Base-by-base conservation (phyloP, 2,329 filamentous ascomycete species). In the Sporothrix euskadiensis region DNA sequence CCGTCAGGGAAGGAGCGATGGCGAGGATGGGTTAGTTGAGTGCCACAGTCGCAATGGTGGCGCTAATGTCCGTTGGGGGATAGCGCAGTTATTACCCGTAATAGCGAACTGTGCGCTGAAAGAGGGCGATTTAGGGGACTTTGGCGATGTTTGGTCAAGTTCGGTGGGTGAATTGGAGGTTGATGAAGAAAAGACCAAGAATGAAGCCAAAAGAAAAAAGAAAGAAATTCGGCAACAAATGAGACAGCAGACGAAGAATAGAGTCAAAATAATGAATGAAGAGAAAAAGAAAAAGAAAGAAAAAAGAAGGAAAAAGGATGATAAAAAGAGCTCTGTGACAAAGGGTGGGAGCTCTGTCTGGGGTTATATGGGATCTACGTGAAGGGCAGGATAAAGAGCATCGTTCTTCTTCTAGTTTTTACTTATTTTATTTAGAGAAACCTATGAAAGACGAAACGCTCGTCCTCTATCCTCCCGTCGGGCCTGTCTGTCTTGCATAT, bases 291-390 rank as follows among this genome's bases (percentile, higher is more conserved):
- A 39, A 30, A 32, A 7, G n/a, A 19, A 19, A 44, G 22, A 63
- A 65, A 41, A 7, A 10, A 39, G 47, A 39, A 16, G 26, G 41
- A 35, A 26, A 19, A 35, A 47, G 66, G 19, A 41, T 47, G 49
- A 41, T 35, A 32, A 49, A 68, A 61, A 19, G 39, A 19, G n/a
- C 32, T 22, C 35, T 4, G 19, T n/a, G 35, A 10, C 22, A 35
- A 44, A 71, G 57, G 65, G 57, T 71, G 57, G 39, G 72, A 68
- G 72, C 47, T 57, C 39, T 49, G 66, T 71, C 61, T 63, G 72
- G 72, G 56, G 26, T 71, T 73, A 70, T 73, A 73, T 66, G 56
- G 35, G 72, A 73, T 73, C 72, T 19, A 44, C 59, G n/a, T 68
- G 59, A 61, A 71, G 52, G 35, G 59, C 39, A 69, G 35, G 35